Evolutionary conservation across 2,329 filamentous ascomycete genomes (phyloP), one percentile per base, ranked within the genome.

Genomic region (Trichothecium roseum): DNA sequence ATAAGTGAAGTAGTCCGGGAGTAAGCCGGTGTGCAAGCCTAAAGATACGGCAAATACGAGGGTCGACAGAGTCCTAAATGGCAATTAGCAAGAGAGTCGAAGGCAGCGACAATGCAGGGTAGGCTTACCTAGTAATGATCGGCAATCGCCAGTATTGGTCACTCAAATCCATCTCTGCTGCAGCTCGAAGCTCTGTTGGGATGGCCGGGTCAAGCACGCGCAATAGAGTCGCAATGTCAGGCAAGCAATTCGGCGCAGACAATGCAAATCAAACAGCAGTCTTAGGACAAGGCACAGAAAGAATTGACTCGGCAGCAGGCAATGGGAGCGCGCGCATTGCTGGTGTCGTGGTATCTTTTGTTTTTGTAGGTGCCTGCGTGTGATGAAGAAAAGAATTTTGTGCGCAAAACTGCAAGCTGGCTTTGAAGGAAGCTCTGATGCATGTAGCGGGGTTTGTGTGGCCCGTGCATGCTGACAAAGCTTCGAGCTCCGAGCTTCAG

Each of bases 11-110:
- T 61, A 62, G 16, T 56, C 54, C 28, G 57, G 60, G 38, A 84
- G 44, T 12, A 84, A 38, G 15, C 68, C 60, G 30, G 72, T 60
- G 49, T 78, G 66, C 28, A 78, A 66, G 24, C 74, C 59, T 28
- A 75, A 52, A 14, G 81, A 85, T 31, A 78, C 63, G 37, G 67
- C 51, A 42, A 83, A 68, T 34, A 77, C 68, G 37, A 69, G 63
- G 42, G 76, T 72, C 50, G 78, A 74, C 41, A 84, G 59, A 40
- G 76, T 83, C 63, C 82, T 86, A n/a, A 29, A 16, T 16, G n/a
- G 26, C 9, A 8, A 48, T 57, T 44, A 52, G 48, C 16, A 37
- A 13, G 5, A 18, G 31, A 27, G 30, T 28, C 18, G 8, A 12
- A 17, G 22, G 18, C 6, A 3, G 5, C 28, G 28, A 10, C 2